Percentiles rank a stretch among this genome's conserved stretches.
phyloP scores from a whole-genome alignment of 371 early-diverging fungal genomes.

The Mucor sp. region DNA sequence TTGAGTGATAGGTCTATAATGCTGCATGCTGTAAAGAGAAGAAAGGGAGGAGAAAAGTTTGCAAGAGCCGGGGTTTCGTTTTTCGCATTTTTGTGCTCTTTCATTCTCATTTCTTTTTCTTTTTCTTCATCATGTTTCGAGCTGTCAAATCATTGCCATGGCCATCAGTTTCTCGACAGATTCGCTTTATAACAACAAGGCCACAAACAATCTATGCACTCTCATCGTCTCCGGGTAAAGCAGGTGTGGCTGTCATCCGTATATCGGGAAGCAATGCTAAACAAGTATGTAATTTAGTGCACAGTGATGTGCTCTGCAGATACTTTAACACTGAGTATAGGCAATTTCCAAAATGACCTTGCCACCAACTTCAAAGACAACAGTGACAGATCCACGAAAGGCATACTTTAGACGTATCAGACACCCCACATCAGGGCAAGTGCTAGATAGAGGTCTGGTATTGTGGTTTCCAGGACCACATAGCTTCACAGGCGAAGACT shows the following conservation, averaged over 20 bases:
- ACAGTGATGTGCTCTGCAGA: neutral
- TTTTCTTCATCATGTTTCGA: neutral
- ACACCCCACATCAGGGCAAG: constrained; percentile 50
- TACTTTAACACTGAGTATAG: neutral
- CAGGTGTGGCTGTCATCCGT: constrained; percentile 81
- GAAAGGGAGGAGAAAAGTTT: constrained; percentile 3
- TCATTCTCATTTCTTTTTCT: neutral
- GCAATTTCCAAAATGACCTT: constrained; percentile 20
- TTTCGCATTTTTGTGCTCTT: neutral
- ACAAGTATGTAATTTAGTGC: constrained; percentile 31
- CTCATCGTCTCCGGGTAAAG: constrained; percentile 76
- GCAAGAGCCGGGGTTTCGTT: neutral
- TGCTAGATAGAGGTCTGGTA: constrained; percentile 65
- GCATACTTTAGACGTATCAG: constrained; percentile 54
- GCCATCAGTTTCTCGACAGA: neutral
- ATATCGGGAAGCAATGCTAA: constrained; percentile 67
- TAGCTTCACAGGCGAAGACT: constrained; percentile 84
- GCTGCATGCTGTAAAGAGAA: constrained; percentile 1
- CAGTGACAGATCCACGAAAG: constrained; percentile 42
- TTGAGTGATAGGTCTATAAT: neutral
- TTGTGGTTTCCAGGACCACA: constrained; percentile 74
- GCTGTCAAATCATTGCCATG: neutral
- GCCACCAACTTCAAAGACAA: constrained; percentile 9
- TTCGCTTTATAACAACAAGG: neutral
- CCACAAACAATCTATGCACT: constrained; percentile 73